Evolutionary conservation across 2,329 filamentous ascomycete species (phyloP).

Genomic region (Ascochyta lentis): DNA sequence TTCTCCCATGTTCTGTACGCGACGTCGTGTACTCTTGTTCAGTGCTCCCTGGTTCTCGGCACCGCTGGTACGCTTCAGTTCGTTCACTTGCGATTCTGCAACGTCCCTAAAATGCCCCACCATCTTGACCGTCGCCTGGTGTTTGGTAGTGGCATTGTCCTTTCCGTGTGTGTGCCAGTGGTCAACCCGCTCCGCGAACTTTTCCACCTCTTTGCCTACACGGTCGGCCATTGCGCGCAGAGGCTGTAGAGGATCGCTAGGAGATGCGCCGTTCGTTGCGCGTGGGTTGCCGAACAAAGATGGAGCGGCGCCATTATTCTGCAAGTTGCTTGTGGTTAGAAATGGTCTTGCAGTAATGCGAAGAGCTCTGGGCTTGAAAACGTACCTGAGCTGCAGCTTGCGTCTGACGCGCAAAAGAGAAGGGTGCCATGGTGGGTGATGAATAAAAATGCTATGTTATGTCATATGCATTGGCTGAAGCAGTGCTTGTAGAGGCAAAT

Average conservation of each 20-base stretch:
- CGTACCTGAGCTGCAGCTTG: constrained; percentile 36
- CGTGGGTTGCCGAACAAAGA: constrained; percentile 24
- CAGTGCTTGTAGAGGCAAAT: background rate
- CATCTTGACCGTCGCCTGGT: constrained; percentile 53
- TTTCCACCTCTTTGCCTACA: constrained; percentile 81
- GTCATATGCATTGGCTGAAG: background rate
- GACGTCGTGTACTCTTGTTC: constrained; percentile 40
- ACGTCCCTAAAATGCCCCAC: constrained; percentile 56
- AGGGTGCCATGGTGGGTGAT: constrained; percentile 31
- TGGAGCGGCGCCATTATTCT: constrained; percentile 23
- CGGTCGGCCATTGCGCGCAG: constrained; percentile 70
- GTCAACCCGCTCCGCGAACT: constrained; percentile 84
- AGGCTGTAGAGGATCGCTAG: constrained; percentile 61
- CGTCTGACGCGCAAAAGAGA: constrained; percentile 37
- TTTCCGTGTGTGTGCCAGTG: constrained; percentile 60
- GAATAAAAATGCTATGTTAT: background rate
- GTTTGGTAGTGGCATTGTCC: constrained; percentile 56
- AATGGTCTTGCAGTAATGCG: background rate
- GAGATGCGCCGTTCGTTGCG: constrained; percentile 18
- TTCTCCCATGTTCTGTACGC: constrained; percentile 41
- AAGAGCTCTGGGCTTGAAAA: constrained; percentile 5
- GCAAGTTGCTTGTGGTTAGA: background rate
- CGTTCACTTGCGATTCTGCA: constrained; percentile 57
- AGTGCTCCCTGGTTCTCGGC: constrained; percentile 46
- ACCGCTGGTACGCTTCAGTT: constrained; percentile 54